Percentiles rank a stretch among this genome's conserved stretches.
These are phyloP conservation scores for Pluteus cervinus DNA, from an alignment of 768 basidiomycete species.

Conservation along the genomic window DNA sequence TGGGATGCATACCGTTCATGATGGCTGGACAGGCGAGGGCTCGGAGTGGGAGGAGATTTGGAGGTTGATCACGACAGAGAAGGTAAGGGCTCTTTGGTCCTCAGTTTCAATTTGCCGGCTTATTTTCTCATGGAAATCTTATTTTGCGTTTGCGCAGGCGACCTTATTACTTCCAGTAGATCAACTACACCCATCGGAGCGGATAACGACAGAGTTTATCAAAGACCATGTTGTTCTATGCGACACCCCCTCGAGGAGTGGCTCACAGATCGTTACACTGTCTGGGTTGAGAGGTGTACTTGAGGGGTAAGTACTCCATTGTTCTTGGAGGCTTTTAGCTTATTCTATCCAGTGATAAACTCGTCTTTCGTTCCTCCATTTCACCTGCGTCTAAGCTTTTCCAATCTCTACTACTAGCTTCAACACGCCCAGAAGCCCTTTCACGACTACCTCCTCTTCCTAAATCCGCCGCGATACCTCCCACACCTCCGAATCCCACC, in stretches of 20 bases:
- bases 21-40: not conserved
- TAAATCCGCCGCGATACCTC: conserved; percentile 23
- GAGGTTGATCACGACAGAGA: conserved; percentile 54
- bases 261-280: conserved; percentile 61
- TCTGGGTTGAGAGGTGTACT: conserved; percentile 79
- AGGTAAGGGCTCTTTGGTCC: conserved; percentile 37
- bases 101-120: not conserved
- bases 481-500: conserved; percentile 34
- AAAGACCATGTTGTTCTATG: conserved; percentile 78
- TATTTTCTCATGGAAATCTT: conserved; percentile 3
- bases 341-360: conserved; percentile 23
- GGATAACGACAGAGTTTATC: conserved; percentile 68
- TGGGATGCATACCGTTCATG: conserved; percentile 18
- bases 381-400: conserved; percentile 35
- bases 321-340: not conserved
- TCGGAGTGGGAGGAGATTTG: conserved; percentile 68
- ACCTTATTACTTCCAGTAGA: conserved; percentile 77
- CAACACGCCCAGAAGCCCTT: conserved; percentile 24
- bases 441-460: conserved; percentile 52
- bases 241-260: conserved; percentile 41
- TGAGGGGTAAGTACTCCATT: conserved; percentile 45
- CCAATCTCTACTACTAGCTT: conserved; percentile 29
- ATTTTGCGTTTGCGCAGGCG: conserved; percentile 40
- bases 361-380: conserved; percentile 39
- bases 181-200: conserved; percentile 40